A percentile compares a stretch with the other conserved stretches of the same genome.
Evolutionary conservation across 768 basidiomycete genomes (phyloP).

Genomic region (Suillus fuscotomentosus): DNA sequence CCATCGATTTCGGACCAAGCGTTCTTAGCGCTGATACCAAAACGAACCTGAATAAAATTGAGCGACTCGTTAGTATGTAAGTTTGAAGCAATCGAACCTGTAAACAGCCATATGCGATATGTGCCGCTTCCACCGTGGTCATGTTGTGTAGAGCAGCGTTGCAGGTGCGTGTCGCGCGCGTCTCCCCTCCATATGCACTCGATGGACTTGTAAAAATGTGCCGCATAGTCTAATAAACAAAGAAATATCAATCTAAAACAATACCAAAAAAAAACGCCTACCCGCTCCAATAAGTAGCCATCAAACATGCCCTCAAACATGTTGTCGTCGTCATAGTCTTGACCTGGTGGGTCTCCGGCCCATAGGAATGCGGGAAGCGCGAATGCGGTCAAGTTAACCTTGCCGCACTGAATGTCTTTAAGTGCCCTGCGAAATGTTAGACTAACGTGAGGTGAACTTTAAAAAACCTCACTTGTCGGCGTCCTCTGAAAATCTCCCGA

Average conservation of each 20-base stretch:
- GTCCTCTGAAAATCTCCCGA: background rate
- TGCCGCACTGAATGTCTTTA: background rate
- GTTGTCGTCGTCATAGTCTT: background rate
- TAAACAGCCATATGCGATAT: slow-evolving; percentile 12
- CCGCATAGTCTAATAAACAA: background rate
- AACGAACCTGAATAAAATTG: background rate
- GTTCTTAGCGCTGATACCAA: background rate
- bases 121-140: slow-evolving; percentile 7
- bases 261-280: background rate
- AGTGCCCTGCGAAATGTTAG: background rate
- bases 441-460: background rate
- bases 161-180: background rate
- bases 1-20: slow-evolving; percentile 5
- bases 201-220: slow-evolving; percentile 10
- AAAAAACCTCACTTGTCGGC: background rate
- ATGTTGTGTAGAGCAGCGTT: slow-evolving; percentile 12
- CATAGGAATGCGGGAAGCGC: background rate
- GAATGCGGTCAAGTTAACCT: background rate
- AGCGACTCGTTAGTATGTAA: background rate
- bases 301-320: slow-evolving; percentile 3
- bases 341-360: background rate
- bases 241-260: background rate
- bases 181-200: background rate
- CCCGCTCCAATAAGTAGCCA: slow-evolving; percentile 4
- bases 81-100: slow-evolving; percentile 7